These are phyloP conservation scores for Lachnellula cervina DNA, from an alignment of 2,329 filamentous ascomycete species.

Conservation along the genomic window DNA sequence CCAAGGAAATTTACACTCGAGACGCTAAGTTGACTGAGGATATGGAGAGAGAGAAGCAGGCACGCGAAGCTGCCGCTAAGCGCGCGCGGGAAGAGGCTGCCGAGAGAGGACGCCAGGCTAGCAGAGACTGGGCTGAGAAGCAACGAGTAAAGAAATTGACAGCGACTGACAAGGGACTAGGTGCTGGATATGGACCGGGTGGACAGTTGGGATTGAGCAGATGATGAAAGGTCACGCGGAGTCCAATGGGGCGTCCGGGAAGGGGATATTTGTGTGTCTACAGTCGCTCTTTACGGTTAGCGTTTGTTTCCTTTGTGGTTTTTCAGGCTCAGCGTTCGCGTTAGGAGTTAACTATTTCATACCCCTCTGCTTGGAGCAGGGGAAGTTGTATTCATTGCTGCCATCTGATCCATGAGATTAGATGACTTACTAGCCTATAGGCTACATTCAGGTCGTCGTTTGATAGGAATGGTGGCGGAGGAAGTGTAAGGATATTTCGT, in stretches of 20 bases:
- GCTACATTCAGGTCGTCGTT: neutral
- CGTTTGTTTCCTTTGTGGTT: neutral
- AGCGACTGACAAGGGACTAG: slow-evolving; percentile 22
- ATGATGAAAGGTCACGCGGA: neutral
- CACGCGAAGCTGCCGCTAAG: slow-evolving; percentile 50
- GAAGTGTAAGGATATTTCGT: neutral
- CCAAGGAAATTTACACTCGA: slow-evolving; percentile 48
- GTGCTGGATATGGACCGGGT: slow-evolving; percentile 23
- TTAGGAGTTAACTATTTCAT: slow-evolving; percentile 10
- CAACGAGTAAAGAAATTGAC: slow-evolving; percentile 33
- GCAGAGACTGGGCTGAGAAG: slow-evolving; percentile 59
- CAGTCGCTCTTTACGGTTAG: neutral
- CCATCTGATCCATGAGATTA: neutral
- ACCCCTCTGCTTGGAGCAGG: slow-evolving; percentile 3
- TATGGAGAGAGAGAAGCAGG: slow-evolving; percentile 48
- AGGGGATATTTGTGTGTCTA: neutral
- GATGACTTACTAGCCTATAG: neutral
- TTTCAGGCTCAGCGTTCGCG: slow-evolving; percentile 5
- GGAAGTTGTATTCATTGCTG: neutral
- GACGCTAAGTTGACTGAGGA: slow-evolving; percentile 46
- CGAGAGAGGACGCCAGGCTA: slow-evolving; percentile 53
- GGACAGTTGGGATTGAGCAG: slow-evolving; percentile 23
- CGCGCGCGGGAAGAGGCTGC: slow-evolving; percentile 55
- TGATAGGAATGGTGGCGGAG: neutral
- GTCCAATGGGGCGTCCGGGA: neutral